phyloP scores from a whole-genome alignment of 805 yeast genomes.

The Gaillardinia entomophila region DNA sequence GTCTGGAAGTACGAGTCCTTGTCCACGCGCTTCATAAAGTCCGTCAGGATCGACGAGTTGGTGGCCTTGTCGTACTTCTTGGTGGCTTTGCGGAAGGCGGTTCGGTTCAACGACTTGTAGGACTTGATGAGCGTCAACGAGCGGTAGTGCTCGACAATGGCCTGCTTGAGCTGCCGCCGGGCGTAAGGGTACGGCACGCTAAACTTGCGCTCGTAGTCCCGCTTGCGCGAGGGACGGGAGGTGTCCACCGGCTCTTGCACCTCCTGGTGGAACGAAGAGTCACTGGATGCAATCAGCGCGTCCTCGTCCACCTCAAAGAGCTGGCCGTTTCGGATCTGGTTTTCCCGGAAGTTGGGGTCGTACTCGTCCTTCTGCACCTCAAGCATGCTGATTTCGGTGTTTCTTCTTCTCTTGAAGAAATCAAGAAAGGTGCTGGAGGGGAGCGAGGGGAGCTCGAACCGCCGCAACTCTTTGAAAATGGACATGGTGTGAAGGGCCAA shows the following conservation, averaged over 20 bases:
- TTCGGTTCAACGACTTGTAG: conserved; percentile 70
- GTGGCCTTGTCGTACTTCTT: conserved; percentile 86
- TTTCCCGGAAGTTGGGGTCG: conserved; percentile 31
- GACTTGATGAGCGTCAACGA: conserved; percentile 65
- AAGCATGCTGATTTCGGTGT: conserved; percentile 5
- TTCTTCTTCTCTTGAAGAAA: conserved; percentile 8
- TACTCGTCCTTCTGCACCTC: conserved; percentile 7
- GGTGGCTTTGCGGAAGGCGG: conserved; percentile 83
- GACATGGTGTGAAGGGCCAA: conserved; percentile 22
- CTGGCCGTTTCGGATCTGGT: conserved; percentile 32
- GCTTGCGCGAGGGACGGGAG: conserved; percentile 18
- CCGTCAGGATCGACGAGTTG: conserved; percentile 32
- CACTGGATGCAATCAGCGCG: not conserved
- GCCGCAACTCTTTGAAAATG: conserved; percentile 16
- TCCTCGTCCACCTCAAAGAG: not conserved
- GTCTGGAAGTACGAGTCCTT: conserved; percentile 48
- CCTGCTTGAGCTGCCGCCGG: conserved; percentile 59
- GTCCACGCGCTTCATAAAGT: conserved; percentile 56
- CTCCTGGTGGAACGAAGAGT: not conserved
- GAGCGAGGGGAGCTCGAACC: conserved; percentile 36
- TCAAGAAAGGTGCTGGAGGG: conserved; percentile 30
- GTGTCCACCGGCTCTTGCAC: conserved; percentile 8
- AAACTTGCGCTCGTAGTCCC: conserved; percentile 45
- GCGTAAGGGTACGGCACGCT: conserved; percentile 60
- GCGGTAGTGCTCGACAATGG: conserved; percentile 67